These are phyloP conservation scores for Babesia caballi DNA, from an alignment of 169 alveolate genomes.

Conservation along the genomic window DNA sequence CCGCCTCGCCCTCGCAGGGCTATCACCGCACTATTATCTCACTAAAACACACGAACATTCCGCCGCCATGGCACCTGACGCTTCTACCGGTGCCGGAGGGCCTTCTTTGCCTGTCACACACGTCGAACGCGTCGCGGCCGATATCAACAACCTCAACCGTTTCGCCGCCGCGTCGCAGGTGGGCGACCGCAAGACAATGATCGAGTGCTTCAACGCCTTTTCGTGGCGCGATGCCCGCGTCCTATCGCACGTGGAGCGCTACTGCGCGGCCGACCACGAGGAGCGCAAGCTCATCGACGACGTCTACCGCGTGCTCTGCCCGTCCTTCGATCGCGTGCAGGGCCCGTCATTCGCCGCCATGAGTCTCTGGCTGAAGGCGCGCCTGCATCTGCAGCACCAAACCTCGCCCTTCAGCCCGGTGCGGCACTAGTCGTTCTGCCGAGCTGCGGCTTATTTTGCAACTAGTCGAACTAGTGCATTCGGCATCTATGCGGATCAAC, in stretches of 20 bases:
- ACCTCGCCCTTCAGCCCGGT: slow-evolving; percentile 38
- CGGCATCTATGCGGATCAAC: too few relatives aligned
- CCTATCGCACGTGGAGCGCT: slow-evolving; percentile 24
- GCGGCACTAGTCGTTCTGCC: background rate
- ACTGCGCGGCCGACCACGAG: slow-evolving; percentile 25
- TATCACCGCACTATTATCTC: too few relatives aligned
- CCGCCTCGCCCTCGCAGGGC: too few relatives aligned
- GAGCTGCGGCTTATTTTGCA: too few relatives aligned
- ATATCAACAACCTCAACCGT: slow-evolving; percentile 27
- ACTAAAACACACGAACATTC: background rate
- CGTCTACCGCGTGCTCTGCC: slow-evolving; percentile 39
- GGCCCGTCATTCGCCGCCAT: slow-evolving; percentile 59
- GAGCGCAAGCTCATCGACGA: slow-evolving; percentile 50
- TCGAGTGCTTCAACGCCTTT: slow-evolving; percentile 39
- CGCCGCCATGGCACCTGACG: background rate
- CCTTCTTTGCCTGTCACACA: background rate
- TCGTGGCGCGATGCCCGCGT: slow-evolving; percentile 63
- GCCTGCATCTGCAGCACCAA: slow-evolving; percentile 62
- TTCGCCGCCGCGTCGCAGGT: slow-evolving; percentile 28
- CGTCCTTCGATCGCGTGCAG: slow-evolving; percentile 18
- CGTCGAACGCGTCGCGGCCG: slow-evolving; percentile 27
- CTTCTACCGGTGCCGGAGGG: background rate
- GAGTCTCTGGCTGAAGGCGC: slow-evolving; percentile 63
- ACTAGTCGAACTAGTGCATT: too few relatives aligned
- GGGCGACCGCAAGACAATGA: slow-evolving; percentile 41